Evolutionary conservation across 2,329 filamentous ascomycete species (phyloP).

Genomic region (Pyricularia sp.): DNA sequence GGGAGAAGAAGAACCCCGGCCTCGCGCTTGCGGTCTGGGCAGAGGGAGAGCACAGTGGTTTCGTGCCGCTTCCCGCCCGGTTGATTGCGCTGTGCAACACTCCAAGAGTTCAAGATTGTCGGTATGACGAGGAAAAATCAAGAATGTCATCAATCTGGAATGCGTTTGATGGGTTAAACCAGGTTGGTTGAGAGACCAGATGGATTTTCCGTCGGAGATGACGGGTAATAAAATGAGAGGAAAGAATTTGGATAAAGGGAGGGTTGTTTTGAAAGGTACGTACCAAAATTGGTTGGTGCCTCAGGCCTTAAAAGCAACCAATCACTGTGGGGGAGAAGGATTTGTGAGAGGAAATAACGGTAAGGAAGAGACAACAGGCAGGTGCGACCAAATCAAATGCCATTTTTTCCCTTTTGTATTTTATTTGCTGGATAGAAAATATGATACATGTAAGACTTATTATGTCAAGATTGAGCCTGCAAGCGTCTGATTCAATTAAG

Average conservation of each 20-base stretch:
- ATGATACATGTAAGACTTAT: no score
- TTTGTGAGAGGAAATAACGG: background rate
- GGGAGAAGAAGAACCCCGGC: no score
- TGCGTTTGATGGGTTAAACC: background rate
- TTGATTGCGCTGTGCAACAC: background rate
- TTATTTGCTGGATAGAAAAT: background rate
- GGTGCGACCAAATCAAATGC: background rate
- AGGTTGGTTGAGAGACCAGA: background rate
- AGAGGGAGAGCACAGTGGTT: background rate
- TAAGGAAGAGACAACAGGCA: background rate
- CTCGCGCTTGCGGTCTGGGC: no score
- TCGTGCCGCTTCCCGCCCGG: background rate
- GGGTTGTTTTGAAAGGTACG: no score
- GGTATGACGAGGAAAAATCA: background rate
- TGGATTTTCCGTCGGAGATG: background rate
- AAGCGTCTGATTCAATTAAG: background rate
- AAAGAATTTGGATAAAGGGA: background rate
- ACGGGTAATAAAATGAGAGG: background rate
- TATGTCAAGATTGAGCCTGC: background rate
- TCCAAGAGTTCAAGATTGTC: background rate
- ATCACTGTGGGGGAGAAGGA: background rate
- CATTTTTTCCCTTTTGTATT: background rate
- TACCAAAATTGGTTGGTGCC: background rate
- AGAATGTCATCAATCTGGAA: background rate
- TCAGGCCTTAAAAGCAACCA: background rate